Base-by-base conservation (phyloP, 257 asterid genomes). In the Solanum stenotomum region DNA sequence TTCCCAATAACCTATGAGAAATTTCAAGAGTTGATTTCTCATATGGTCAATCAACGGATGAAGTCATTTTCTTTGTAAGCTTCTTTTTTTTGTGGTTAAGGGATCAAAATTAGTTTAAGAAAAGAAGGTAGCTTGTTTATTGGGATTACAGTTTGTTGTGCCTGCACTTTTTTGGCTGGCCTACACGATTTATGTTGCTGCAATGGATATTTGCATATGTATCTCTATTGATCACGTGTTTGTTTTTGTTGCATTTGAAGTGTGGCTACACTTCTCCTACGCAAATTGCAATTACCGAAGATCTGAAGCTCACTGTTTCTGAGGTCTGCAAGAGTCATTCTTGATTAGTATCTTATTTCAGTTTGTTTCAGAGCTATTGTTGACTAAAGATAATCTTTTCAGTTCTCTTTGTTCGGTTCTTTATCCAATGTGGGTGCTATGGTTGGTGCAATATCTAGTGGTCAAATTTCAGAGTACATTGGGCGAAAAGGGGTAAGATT, bases 391-490 rank as follows among this genome's bases (percentile, higher is more conserved):
- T 63, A 12, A 44, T 49, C 81, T 86, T 87, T 82, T 72, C 94
- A 97, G 99, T 97, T 95, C 91, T 97, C 99, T 44, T 84, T 94
- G 44, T 97, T 97, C 83, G 99, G 99, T 87, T 97, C 99, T 77
- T 92, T 97, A 29, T 92, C 98, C 0, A 97, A 97, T 46, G 99
- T 95, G 87, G 99, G 99, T 65, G 98, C 99, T 79, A 95, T 97
- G 99, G 98, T 95, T 74, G 99, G 99, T 89, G 99, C 99, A 87
- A 93, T 97, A 88, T 93, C 98, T 71, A 97, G 99, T 85, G 99
- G 98, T 89, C 99, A 97, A 87, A 95, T 97, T 87, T 95, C 99
- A 4, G 99, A 97, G 91, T 95, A 97, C 90, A 94, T 95, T 72
- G 99, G 99, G 37, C 90, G 99, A 88, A 97, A 97, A 90, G 99